Conservation (phyloP, 441 rosid genomes). For the Euphorbia schlechtendalii region DNA sequence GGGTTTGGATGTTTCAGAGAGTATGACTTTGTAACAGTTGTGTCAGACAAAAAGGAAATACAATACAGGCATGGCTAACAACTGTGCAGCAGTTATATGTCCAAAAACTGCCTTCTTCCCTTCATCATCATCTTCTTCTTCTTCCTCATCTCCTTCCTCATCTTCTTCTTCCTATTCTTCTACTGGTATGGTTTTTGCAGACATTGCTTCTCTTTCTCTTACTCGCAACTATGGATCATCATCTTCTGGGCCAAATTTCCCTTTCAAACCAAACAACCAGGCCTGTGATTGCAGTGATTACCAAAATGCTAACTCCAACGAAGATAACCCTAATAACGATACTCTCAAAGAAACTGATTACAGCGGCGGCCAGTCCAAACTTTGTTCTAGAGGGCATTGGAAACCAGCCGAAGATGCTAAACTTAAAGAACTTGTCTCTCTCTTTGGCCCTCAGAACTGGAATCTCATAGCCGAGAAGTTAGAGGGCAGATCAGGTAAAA, state of each 20-base stretch:
- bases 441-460: constrained; percentile 90
- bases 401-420: constrained; percentile 75
- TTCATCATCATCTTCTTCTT: constrained; percentile 17
- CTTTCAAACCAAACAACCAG: constrained; percentile 20
- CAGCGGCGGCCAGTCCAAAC: constrained; percentile 50
- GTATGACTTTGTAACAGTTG: constrained; percentile 46
- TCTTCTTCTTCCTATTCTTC: constrained; percentile 24
- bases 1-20: constrained; percentile 10
- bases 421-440: constrained; percentile 69
- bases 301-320: constrained; percentile 24
- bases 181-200: constrained; percentile 33
- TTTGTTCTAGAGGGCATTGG: constrained; percentile 79
- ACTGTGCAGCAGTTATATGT: constrained; percentile 23
- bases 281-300: constrained; percentile 32
- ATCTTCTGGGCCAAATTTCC: constrained; percentile 10
- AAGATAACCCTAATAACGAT: constrained; percentile 17
- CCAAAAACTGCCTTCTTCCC: constrained; percentile 18
- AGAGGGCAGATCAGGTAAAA: constrained; percentile 77
- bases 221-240: constrained; percentile 20
- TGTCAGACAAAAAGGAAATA: constrained; percentile 36
- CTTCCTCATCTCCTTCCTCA: no score
- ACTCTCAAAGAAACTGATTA: constrained; percentile 35
- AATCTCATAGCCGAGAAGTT: constrained; percentile 79
- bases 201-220: constrained; percentile 53
- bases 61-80: constrained; percentile 35